Evolutionary conservation across 768 basidiomycete species (phyloP).

Genomic region (Trichaptum fuscoviolaceum): DNA sequence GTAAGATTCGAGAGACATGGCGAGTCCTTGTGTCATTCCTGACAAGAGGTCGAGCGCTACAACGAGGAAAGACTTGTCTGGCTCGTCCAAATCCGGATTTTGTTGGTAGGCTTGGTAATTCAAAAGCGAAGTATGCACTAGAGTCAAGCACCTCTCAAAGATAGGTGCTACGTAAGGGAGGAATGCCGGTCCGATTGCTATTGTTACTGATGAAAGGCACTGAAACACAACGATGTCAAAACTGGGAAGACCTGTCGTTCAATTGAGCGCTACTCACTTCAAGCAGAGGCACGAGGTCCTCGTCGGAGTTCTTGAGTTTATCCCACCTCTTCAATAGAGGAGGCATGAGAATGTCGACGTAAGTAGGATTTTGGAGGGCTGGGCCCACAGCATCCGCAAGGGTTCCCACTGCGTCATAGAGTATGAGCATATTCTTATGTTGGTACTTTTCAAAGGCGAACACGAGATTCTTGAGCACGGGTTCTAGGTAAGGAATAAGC

Average conservation of each 20-base stretch:
- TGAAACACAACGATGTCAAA: constrained; percentile 26
- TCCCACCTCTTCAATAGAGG: constrained; percentile 87
- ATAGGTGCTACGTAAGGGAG: constrained; percentile 84
- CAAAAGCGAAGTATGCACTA: constrained; percentile 78
- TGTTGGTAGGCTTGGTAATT: constrained; percentile 86
- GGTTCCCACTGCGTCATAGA: constrained; percentile 99
- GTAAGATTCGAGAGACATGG: constrained; percentile 67
- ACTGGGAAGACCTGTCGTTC: not conserved
- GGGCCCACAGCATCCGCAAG: constrained; percentile 93
- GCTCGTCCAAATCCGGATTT: constrained; percentile 88
- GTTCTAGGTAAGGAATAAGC: constrained; percentile 90
- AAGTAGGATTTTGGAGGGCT: constrained; percentile 77
- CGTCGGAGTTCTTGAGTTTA: constrained; percentile 86
- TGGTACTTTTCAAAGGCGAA: constrained; percentile 98
- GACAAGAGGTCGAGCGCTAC: constrained; percentile 96
- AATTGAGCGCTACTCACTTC: constrained; percentile 54
- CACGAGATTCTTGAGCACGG: constrained; percentile 90
- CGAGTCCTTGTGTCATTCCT: constrained; percentile 91
- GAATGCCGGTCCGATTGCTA: constrained; percentile 90
- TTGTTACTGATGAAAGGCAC: constrained; percentile 97
- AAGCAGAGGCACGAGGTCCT: constrained; percentile 88
- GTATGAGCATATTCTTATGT: constrained; percentile 97
- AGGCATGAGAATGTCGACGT: constrained; percentile 95
- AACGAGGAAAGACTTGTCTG: constrained; percentile 95
- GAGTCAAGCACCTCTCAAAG: constrained; percentile 83